Evolutionary conservation across 768 basidiomycete genomes (phyloP), one percentile per base, ranked within the genome.

Genomic region (Boletus sensibilis): DNA sequence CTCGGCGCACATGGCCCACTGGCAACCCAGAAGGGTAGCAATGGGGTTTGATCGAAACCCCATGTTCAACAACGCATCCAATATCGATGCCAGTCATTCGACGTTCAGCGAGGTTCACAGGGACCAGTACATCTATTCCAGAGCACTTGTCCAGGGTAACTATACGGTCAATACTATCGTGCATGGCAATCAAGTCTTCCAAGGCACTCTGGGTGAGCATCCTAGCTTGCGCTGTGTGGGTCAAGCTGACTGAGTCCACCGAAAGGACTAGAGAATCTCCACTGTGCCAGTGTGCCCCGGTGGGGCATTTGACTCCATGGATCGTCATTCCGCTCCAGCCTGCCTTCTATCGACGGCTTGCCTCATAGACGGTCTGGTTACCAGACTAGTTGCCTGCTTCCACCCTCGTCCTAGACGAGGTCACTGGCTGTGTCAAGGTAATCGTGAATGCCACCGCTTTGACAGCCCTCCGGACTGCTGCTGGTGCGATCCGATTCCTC

Each of bases 381-480:
- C n/a, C n/a, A n/a, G n/a, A n/a, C n/a, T n/a, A n/a, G 0, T 66
- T 96, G 20, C 89, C 92, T 7, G 92, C 80, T 0, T 86, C 85
- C 0, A 95, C 90, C 0, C 68, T 93, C 40, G 79, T 94, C 3
- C 64, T 96, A 11, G 85, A 94, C 64, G 88, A 92, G 59, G 62
- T 57, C 2, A 85, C 82, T 0, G 93, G 93, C 1, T 73, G 74
- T 0, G 79, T 86, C n/a, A 86, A 80, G 58, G 92, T 88, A 0
- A 73, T 95, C 34, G 72, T 96, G 20, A 95, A 95, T 65, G 88
- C 93, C 1, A 75, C 86, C 29, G 78, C 77, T 38, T 72, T 95
- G 63, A 95, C 94, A 2, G 88, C 92, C 6, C 71, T 93, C 31
- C 72, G 94, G 41, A 96, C 89, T 54, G 92, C 92, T 49, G 89